These are phyloP conservation scores for Colletotrichum musicola DNA, from an alignment of 2,329 filamentous ascomycete species.

Conservation along the genomic window DNA sequence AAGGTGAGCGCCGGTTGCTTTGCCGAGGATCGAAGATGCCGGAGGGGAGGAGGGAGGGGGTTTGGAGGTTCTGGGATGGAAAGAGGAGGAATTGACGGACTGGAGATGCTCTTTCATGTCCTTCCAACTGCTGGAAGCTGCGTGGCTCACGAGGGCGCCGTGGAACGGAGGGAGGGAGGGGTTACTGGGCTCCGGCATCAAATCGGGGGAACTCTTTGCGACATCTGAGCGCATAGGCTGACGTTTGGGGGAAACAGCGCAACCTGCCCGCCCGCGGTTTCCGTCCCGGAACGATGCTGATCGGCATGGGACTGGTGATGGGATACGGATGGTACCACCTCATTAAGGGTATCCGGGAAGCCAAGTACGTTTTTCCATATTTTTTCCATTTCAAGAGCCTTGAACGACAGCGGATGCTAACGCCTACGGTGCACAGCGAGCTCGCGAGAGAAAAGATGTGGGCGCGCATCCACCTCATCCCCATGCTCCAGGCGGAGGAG, in stretches of 20 bases:
- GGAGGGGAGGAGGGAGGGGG: background rate
- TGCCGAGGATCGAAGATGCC: no score
- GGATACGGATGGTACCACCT: constrained; percentile 91
- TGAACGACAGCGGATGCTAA: background rate
- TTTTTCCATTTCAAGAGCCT: background rate
- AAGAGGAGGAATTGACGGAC: background rate
- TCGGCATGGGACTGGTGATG: constrained; percentile 83
- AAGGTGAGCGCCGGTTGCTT: constrained; percentile 72
- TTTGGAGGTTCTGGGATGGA: background rate
- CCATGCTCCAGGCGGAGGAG: constrained; percentile 94
- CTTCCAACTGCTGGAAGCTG: no score
- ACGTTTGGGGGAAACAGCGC: constrained; percentile 66
- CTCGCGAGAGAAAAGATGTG: constrained; percentile 98
- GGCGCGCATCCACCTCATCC: constrained; percentile 94
- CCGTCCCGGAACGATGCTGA: constrained; percentile 82
- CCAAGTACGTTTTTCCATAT: constrained; percentile 75
- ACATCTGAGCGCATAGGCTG: constrained; percentile 22
- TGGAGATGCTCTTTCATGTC: no score
- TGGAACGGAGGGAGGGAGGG: background rate
- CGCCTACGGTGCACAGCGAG: constrained; percentile 70
- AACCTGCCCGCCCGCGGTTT: constrained; percentile 94
- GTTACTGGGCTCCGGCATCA: background rate
- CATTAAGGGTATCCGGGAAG: constrained; percentile 86
- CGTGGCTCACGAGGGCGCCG: no score
- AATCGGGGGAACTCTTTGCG: background rate